These are phyloP conservation scores for Tolypocladium album DNA, from an alignment of 2,329 filamentous ascomycete genomes.

Conservation along the genomic window DNA sequence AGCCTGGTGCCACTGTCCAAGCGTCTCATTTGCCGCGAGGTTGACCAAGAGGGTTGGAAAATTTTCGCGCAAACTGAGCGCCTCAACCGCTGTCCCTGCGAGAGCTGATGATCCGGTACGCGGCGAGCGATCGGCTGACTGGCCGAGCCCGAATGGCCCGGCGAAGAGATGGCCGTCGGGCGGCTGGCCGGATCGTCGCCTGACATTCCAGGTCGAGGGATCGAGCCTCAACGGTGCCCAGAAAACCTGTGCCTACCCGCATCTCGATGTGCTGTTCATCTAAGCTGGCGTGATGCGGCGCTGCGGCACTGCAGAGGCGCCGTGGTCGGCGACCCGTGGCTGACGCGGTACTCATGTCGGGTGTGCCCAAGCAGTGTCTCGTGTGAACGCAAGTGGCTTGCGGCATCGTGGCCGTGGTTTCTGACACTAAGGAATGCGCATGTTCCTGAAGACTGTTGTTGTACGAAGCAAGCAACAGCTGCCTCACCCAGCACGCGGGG, in stretches of 20 bases:
- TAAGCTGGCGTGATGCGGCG: background rate
- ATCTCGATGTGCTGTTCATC: background rate
- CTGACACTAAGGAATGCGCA: background rate
- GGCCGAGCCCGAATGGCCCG: background rate
- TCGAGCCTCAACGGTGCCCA: background rate
- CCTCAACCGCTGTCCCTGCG: background rate
- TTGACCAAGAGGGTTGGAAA: background rate
- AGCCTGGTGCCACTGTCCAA: background rate
- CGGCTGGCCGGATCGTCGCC: background rate
- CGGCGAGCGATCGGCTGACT: background rate
- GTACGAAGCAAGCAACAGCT: background rate
- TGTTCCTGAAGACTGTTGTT: background rate
- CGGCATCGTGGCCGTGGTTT: background rate
- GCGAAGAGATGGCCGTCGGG: background rate
- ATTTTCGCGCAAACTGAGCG: background rate
- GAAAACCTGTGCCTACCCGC: no score
- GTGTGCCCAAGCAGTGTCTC: background rate
- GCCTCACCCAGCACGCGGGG: background rate
- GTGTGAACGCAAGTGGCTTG: background rate
- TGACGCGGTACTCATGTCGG: background rate
- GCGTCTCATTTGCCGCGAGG: background rate
- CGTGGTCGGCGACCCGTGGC: background rate
- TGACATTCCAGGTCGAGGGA: background rate
- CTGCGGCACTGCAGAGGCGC: background rate
- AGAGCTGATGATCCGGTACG: background rate